Base-by-base conservation (phyloP, 1,284 basidiomycete species). In the Naganishia cerealis region DNA sequence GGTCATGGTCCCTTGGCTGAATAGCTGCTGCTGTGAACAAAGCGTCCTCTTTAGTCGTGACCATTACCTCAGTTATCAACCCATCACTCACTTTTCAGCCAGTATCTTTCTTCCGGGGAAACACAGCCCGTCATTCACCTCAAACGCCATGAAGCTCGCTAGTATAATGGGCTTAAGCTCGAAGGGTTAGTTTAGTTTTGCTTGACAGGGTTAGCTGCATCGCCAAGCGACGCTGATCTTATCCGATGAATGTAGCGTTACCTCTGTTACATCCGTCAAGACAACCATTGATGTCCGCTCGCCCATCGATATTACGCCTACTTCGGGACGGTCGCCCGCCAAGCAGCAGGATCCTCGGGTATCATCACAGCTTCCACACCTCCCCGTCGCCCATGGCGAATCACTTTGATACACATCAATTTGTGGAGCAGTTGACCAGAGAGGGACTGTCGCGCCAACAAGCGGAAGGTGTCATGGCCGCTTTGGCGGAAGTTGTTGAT, bases 331-430 rank as follows among this genome's bases (percentile, higher is more conserved):
- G 12, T 43, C 62, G 38, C 16, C 18, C 50, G 40, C 36, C 38
- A 62, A 62, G 36, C 57, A 63, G 26, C 36, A 2, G 29, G 29
- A n/a, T 53, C 15, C 50, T 40, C 16, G 57, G 42, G 13, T 39
- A 40, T 7, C 39, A 29, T 40, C 38, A 26, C 36, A 39, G 53
- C 10, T 46, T 73, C 69, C 61, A 72, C 71, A 10, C 65, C 33
- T 53, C 68, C 39, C 3, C 57, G 18, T 50, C 46, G 46, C 61
- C 70, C 66, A 18, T 38, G 1, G 69, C 71, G 42, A 69, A 72
- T 18, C 92, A 94, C 78, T 96, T 97, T 73, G 94, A 97, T 77
- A 96, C 94, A 1, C 92, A 95, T 77, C 88, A 91, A 69, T 94
- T 96, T 76, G 92, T 96, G 38, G 88, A 92, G 79, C 86, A 91